A percentile compares a stretch with the other conserved stretches of the same genome.
These are phyloP conservation scores for Pholiota adiposa DNA, from an alignment of 1,284 basidiomycete species.

Conservation along the genomic window DNA sequence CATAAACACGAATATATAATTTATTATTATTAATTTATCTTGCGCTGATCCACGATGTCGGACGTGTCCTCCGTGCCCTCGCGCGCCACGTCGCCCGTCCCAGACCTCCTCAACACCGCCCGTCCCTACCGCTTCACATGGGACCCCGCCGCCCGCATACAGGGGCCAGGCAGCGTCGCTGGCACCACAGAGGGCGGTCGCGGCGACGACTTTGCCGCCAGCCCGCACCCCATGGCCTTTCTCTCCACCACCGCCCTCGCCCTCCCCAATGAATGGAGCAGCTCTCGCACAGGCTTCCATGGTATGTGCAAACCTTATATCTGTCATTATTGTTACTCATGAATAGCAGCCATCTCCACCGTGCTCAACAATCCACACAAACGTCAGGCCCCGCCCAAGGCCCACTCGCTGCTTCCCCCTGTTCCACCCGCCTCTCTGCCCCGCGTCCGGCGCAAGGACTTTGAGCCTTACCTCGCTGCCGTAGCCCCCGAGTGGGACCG, in stretches of 20 bases:
- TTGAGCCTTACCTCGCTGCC: slow-evolving; percentile 79
- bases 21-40: neutral
- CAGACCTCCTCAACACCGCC: slow-evolving; percentile 42
- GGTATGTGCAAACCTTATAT: slow-evolving; percentile 43
- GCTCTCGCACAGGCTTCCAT: slow-evolving; percentile 78
- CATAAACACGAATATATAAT: slow-evolving; percentile 20
- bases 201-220: slow-evolving; percentile 51
- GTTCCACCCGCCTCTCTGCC: slow-evolving; percentile 75
- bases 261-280: slow-evolving; percentile 74
- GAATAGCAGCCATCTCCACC: slow-evolving; percentile 47
- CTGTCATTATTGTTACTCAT: neutral
- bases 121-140: slow-evolving; percentile 70
- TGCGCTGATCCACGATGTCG: slow-evolving; percentile 36
- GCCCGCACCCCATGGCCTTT: slow-evolving; percentile 40
- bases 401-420: slow-evolving; percentile 78
- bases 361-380: slow-evolving; percentile 85
- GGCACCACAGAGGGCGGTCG: slow-evolving; percentile 65
- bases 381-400: slow-evolving; percentile 82
- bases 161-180: slow-evolving; percentile 67
- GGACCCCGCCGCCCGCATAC: slow-evolving; percentile 57
- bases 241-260: slow-evolving; percentile 36
- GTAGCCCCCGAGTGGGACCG: slow-evolving; percentile 80
- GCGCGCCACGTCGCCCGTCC: slow-evolving; percentile 53
- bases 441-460: slow-evolving; percentile 82
- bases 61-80: slow-evolving; percentile 43